A percentile compares a stretch with the other conserved stretches of the same genome.
These are phyloP conservation scores for Clonostachys chloroleuca DNA, from an alignment of 2,329 filamentous ascomycete genomes.

Conservation along the genomic window DNA sequence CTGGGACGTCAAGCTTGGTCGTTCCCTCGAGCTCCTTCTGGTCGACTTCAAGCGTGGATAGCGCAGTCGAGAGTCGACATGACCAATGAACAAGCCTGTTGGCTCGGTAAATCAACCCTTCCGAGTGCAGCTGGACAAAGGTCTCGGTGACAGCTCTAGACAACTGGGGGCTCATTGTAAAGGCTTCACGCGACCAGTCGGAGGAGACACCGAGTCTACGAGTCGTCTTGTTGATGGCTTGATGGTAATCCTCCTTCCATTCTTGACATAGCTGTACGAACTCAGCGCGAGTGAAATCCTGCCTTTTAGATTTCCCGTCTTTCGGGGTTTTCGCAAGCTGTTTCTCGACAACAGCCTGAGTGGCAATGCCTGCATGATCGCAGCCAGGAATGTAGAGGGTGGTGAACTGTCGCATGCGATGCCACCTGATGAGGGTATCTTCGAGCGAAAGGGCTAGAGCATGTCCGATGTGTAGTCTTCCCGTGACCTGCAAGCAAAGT, in stretches of 20 bases:
- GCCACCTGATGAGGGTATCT: slow-evolving; percentile 84
- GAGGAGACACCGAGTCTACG: slow-evolving; percentile 84
- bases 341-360: slow-evolving; percentile 95
- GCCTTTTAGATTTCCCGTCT: slow-evolving; percentile 74
- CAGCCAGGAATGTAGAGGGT: slow-evolving; percentile 87
- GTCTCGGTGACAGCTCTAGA: slow-evolving; percentile 82
- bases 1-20: slow-evolving; percentile 87
- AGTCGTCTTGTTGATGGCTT: slow-evolving; percentile 81
- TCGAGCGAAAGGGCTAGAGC: slow-evolving; percentile 66
- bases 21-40: slow-evolving; percentile 86
- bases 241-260: slow-evolving; percentile 94
- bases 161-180: slow-evolving; percentile 88
- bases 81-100: slow-evolving; percentile 97
- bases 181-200: slow-evolving; percentile 91
- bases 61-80: slow-evolving; percentile 79
- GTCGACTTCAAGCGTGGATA: slow-evolving; percentile 87
- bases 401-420: slow-evolving; percentile 84
- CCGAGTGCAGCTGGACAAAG: slow-evolving; percentile 85
- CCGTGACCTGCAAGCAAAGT: slow-evolving; percentile 52
- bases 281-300: slow-evolving; percentile 79
- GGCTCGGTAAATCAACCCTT: slow-evolving; percentile 88
- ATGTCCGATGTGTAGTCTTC: slow-evolving; percentile 88
- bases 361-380: slow-evolving; percentile 95
- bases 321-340: slow-evolving; percentile 85
- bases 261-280: slow-evolving; percentile 83